Conservation (phyloP, 805 yeast genomes). For the Candida glaebosa region DNA sequence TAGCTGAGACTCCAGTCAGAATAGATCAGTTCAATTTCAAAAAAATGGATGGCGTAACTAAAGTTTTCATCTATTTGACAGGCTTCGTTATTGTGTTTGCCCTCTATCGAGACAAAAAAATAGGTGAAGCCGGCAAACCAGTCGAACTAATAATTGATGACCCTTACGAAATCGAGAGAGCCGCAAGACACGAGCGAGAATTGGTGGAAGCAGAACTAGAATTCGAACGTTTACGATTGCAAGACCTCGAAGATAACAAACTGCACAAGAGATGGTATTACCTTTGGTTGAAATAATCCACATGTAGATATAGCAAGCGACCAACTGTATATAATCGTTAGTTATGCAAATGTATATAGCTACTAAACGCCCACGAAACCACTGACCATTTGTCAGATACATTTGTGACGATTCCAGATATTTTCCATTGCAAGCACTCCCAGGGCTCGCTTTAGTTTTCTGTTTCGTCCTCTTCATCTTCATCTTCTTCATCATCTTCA, state of each 20-base stretch:
- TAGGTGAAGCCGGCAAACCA: conserved; percentile 45
- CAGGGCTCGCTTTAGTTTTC: neutral
- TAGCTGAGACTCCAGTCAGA: conserved; percentile 43
- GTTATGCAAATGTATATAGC: neutral
- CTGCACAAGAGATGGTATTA: conserved; percentile 44
- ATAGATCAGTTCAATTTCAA: conserved; percentile 44
- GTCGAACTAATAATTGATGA: conserved; percentile 35
- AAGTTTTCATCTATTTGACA: conserved; percentile 48
- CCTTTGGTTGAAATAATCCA: conserved; percentile 41
- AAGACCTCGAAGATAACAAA: conserved; percentile 7
- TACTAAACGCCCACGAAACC: too few relatives aligned
- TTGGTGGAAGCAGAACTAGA: conserved; percentile 10
- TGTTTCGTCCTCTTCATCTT: conserved; percentile 37
- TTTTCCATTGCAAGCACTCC: neutral
- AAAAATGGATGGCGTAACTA: conserved; percentile 56
- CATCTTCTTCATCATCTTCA: conserved; percentile 66
- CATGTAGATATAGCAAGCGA: neutral
- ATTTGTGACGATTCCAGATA: too few relatives aligned
- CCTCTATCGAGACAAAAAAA: conserved; percentile 50
- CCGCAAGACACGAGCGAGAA: conserved; percentile 15
- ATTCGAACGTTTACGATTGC: conserved; percentile 11
- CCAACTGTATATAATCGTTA: conserved; percentile 1
- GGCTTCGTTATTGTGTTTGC: conserved; percentile 49
- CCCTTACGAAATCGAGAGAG: conserved; percentile 31
- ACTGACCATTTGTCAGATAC: too few relatives aligned